Base-by-base conservation (phyloP, 2,329 filamentous ascomycete species). In the Fusarium avenaceum region DNA sequence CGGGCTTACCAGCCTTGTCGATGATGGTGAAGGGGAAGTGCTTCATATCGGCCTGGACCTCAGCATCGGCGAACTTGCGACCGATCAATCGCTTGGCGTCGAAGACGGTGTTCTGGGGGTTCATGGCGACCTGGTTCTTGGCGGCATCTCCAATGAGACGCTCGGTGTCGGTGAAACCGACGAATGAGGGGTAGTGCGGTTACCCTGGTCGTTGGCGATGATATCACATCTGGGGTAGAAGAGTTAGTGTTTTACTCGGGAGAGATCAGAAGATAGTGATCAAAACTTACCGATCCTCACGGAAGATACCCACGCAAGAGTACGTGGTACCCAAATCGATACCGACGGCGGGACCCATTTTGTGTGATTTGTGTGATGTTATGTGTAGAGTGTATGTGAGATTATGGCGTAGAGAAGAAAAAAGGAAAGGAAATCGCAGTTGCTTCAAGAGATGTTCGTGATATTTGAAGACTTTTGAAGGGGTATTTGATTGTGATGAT, bases 71-170 rank as follows among this genome's bases (percentile, higher is more conserved):
- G 87, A 95, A 98, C 87, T 97, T 97, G 81, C 95, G 93, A 78
- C 95, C 95, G 81, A 98, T 97, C 80, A 98, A 90, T 89, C 95
- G 93, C 90, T 98, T 98, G 72, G 95, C 97, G 80, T 94, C 95
- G 81, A 97, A 98, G 62, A 98, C 90, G 60, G 95, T 98, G 87
- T 97, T 97, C 83, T 97, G 94, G 64, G 95, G 95, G 87, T 98
- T 98, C 77, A 98, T 94, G 75, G 97, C 95, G 70, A 94, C 95
- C 85, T 98, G 95, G 79, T 94, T 94, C 89, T 98, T 98, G 76
- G 95, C 95, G 68, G 95, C 93, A 73, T 97, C 94, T 91, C 95
- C 95, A 73, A 98, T 94, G 68, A 98, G 87, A 78, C 95, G 92
- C 88, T 98, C 95, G 72, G 94, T 94, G 80, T 96, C 91, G 72